Percentiles rank a stretch among this genome's conserved stretches.
Conservation (phyloP, 2,329 filamentous ascomycete species). For the Epichloe sp. region DNA sequence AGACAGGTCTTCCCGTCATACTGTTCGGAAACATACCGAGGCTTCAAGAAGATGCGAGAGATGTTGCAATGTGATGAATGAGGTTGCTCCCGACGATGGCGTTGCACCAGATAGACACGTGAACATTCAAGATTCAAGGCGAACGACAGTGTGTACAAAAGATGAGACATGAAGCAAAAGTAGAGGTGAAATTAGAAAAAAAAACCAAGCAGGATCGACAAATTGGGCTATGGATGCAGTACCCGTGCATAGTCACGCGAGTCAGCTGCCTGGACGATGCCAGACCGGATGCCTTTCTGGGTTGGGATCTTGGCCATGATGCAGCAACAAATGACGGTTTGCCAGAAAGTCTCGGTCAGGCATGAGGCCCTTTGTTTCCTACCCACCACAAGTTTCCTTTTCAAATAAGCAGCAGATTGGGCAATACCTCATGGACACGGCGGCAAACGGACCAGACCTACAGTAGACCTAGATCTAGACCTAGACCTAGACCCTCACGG, state of each 20-base stretch:
- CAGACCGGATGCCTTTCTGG: conserved; percentile 4
- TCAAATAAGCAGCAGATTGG: not conserved
- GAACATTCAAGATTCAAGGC: not conserved
- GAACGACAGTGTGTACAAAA: not conserved
- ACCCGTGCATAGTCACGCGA: not conserved
- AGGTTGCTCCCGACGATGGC: not conserved
- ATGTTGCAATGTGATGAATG: not conserved
- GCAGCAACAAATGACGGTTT: conserved; percentile 1
- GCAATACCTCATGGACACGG: not conserved
- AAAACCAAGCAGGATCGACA: not conserved
- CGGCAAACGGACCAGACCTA: not conserved
- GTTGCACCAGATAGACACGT: not conserved
- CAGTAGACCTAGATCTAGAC: too few species aligned
- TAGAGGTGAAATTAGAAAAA: not conserved
- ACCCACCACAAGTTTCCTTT: not conserved
- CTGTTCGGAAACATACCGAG: not conserved
- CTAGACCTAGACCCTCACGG: too few species aligned
- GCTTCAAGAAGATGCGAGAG: not conserved
- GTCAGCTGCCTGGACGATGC: conserved; percentile 1
- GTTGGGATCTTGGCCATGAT: not conserved
- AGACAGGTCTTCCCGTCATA: not conserved
- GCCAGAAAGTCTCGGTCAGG: conserved; percentile 1
- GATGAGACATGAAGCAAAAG: not conserved
- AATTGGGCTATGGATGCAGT: not conserved
- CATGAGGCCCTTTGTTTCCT: not conserved